Conservation (phyloP, 176 grass and related monocot species). For the Themeda triandra region DNA sequence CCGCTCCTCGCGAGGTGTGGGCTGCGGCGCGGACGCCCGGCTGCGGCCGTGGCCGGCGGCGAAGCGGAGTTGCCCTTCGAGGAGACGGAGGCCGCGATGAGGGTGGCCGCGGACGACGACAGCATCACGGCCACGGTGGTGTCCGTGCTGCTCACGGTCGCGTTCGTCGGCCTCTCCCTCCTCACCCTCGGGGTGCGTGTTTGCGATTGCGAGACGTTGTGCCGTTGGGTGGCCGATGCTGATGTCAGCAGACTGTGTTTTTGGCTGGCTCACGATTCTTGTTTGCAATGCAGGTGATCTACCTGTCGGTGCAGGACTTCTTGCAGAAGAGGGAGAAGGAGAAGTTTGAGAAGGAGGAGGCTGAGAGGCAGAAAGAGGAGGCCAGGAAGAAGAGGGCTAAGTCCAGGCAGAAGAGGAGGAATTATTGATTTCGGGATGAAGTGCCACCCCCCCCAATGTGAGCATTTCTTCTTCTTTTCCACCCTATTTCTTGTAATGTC, state of each 20-base stretch:
- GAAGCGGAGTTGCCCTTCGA: constrained; percentile 33
- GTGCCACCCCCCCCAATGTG: constrained; percentile 1
- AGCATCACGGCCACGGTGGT: constrained; percentile 46
- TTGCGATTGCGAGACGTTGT: background rate
- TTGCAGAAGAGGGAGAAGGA: constrained; percentile 78
- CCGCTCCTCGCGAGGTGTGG: constrained; percentile 18
- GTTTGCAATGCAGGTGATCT: constrained; percentile 57
- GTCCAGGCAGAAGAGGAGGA: constrained; percentile 44
- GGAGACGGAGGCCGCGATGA: constrained; percentile 37
- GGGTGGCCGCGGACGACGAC: constrained; percentile 47
- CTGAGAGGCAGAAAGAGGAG: constrained; percentile 56
- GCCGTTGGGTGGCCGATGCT: background rate
- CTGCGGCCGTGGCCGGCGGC: background rate
- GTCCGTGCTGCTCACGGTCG: constrained; percentile 39
- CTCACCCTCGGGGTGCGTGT: constrained; percentile 53
- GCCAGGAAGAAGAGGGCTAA: constrained; percentile 59
- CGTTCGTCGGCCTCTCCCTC: constrained; percentile 59
- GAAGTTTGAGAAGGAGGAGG: constrained; percentile 69
- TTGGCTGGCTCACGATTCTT: background rate
- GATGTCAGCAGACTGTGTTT: background rate
- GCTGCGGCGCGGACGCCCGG: background rate
- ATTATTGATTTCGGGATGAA: constrained; percentile 6
- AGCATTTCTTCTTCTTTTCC: constrained; percentile 26
- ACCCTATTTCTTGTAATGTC: background rate
- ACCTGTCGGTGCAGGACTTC: constrained; percentile 61